Evolutionary conservation across 768 basidiomycete genomes (phyloP).

Genomic region (Infundibulicybe gibba): DNA sequence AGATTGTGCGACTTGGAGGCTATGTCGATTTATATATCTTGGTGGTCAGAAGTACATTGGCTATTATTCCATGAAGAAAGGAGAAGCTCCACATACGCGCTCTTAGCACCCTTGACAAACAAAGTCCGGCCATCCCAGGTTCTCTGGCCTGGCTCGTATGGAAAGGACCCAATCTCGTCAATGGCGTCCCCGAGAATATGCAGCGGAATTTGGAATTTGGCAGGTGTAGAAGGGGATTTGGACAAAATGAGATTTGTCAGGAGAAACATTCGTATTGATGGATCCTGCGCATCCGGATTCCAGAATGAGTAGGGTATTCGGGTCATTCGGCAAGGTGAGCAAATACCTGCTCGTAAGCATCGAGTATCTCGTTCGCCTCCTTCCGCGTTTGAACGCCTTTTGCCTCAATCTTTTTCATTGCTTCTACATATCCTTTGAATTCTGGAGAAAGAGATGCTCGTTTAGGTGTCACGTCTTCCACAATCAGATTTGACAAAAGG

Average conservation of each 20-base stretch:
- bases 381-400: slow-evolving; percentile 50
- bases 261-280: slow-evolving; percentile 68
- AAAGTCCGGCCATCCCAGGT: slow-evolving; percentile 53
- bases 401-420: slow-evolving; percentile 67
- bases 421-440: slow-evolving; percentile 59
- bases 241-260: slow-evolving; percentile 63
- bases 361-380: slow-evolving; percentile 62
- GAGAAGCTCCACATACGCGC: slow-evolving; percentile 42
- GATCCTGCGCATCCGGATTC: slow-evolving; percentile 51
- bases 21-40: slow-evolving; percentile 74
- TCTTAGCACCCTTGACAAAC: slow-evolving; percentile 75
- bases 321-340: background rate
- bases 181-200: slow-evolving; percentile 55
- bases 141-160: slow-evolving; percentile 49
- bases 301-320: background rate
- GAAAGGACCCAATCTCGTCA: no score
- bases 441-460: slow-evolving; percentile 51
- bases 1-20: slow-evolving; percentile 49
- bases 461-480: slow-evolving; percentile 77
- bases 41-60: background rate
- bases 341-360: slow-evolving; percentile 57
- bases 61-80: no score
- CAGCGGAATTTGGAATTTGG: slow-evolving; percentile 70
- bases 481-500: slow-evolving; percentile 51
- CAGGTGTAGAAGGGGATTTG: slow-evolving; percentile 20